A percentile compares a stretch with the other conserved stretches of the same genome.
phyloP scores from a whole-genome alignment of 495 filamentous ascomycete species.

The Tuber melanosporum region DNA sequence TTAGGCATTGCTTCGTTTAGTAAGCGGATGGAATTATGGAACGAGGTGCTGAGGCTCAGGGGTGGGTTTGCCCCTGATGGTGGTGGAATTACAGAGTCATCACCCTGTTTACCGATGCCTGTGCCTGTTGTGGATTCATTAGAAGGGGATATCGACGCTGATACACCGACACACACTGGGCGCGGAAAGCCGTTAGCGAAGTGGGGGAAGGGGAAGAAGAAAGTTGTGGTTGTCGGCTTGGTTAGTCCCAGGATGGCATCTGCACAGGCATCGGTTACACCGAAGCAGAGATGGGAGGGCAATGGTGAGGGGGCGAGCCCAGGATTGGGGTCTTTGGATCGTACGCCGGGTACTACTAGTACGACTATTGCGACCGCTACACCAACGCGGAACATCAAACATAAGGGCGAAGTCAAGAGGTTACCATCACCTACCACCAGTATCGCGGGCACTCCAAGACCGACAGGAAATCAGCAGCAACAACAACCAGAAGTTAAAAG shows the following conservation, averaged over 20 bases:
- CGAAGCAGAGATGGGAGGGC: background rate
- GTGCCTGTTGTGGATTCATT: background rate
- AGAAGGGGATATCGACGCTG: background rate
- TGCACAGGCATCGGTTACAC: background rate
- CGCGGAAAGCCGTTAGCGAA: background rate
- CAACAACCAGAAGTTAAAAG: background rate
- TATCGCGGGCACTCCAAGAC: background rate
- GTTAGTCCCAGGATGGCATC: background rate
- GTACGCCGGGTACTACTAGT: background rate
- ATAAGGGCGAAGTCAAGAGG: background rate
- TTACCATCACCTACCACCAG: background rate
- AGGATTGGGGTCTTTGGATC: background rate
- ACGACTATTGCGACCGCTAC: background rate
- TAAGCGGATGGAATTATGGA: conserved; percentile 25
- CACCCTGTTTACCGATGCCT: conserved; percentile 1
- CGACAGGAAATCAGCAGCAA: background rate
- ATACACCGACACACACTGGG: background rate
- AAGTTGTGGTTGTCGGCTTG: background rate
- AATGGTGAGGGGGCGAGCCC: background rate
- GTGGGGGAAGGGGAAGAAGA: conserved; percentile 1
- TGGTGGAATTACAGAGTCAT: background rate
- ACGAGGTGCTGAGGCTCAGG: conserved; percentile 14
- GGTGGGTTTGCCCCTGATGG: background rate
- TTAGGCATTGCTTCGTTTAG: conserved; percentile 14
- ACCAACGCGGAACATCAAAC: background rate